Evolutionary conservation across 2,329 filamentous ascomycete genomes (phyloP).

Genomic region (Xylariaceae sp.): DNA sequence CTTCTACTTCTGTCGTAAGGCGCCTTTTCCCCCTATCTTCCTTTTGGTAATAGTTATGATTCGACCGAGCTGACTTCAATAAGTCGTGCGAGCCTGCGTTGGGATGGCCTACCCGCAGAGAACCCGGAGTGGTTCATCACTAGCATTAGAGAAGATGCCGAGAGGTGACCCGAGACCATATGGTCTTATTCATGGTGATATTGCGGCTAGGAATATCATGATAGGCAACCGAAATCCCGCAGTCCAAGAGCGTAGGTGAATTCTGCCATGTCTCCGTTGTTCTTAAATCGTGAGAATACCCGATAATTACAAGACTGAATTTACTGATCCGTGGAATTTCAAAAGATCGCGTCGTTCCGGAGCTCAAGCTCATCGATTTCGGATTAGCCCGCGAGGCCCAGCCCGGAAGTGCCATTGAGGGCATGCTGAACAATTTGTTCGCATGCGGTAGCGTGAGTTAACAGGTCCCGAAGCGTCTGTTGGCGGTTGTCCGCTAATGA

Average conservation of each 20-base stretch:
- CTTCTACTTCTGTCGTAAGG: slow-evolving; percentile 12
- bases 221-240: not conserved
- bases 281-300: too few species aligned
- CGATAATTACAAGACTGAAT: not conserved
- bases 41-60: not conserved
- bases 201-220: slow-evolving; percentile 8
- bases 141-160: not conserved
- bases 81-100: slow-evolving; percentile 7
- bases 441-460: not conserved
- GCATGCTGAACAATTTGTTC: not conserved
- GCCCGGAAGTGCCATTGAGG: not conserved
- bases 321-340: not conserved
- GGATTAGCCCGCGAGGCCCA: not conserved
- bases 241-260: slow-evolving; percentile 5
- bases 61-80: not conserved
- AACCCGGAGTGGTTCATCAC: not conserved
- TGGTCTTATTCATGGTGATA: slow-evolving; percentile 1
- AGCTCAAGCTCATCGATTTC: slow-evolving; percentile 15
- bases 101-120: slow-evolving; percentile 1
- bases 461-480: not conserved
- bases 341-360: slow-evolving; percentile 5
- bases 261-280: not conserved
- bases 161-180: accelerated
- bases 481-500: not conserved
- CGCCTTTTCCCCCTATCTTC: too few species aligned